These are phyloP conservation scores for Plasmodium blacklocki DNA, from an alignment of 169 alveolate species.

Conservation along the genomic window DNA sequence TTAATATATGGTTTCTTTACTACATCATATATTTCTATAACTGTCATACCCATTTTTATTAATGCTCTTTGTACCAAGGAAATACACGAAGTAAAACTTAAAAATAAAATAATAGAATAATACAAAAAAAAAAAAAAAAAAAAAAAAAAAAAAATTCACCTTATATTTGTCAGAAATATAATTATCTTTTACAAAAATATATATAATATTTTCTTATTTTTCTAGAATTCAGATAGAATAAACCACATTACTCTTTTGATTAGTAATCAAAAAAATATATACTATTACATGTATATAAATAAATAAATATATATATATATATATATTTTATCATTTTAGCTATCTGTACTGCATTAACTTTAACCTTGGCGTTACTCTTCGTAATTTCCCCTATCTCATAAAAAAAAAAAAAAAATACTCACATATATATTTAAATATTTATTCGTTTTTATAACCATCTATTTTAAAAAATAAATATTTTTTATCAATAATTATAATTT, in stretches of 20 bases:
- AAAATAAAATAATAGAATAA: too few species aligned
- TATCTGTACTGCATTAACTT: slow-evolving; percentile 33
- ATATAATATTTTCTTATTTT: not conserved
- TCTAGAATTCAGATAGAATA: slow-evolving; percentile 12
- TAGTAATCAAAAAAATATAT: slow-evolving; percentile 15
- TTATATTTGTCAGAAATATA: not conserved
- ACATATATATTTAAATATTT: not conserved
- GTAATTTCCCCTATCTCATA: slow-evolving; percentile 8
- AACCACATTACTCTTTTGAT: slow-evolving; percentile 44
- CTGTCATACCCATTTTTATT: slow-evolving; percentile 42
- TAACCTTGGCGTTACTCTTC: slow-evolving; percentile 38
- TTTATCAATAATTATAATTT: too few species aligned
- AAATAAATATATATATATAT: not conserved
- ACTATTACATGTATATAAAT: not conserved
- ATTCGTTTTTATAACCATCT: not conserved
- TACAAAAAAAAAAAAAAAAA: too few species aligned
- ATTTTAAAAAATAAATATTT: not conserved
- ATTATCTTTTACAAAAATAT: too few species aligned
- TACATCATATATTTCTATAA: slow-evolving; percentile 24
- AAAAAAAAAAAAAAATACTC: not conserved
- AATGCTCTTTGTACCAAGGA: slow-evolving; percentile 27
- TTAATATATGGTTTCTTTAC: slow-evolving; percentile 35
- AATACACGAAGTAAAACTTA: slow-evolving; percentile 10
- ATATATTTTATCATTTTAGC: slow-evolving; percentile 12
- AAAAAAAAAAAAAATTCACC: too few species aligned